phyloP scores from a whole-genome alignment of 306 rosid genomes.

The Prunus kanzakura region DNA sequence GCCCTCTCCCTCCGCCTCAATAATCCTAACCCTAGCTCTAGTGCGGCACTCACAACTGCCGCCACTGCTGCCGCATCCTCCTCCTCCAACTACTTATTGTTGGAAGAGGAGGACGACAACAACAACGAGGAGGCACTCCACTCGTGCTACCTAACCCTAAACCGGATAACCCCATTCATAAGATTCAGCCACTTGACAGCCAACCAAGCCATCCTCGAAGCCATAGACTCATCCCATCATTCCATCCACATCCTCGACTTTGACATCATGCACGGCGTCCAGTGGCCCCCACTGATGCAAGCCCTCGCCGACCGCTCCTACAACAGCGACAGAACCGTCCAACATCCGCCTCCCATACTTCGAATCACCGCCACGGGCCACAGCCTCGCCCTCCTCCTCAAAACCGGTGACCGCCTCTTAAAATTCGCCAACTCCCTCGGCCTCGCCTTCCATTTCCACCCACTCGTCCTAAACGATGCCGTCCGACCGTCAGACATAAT shows the following conservation, averaged over 20 bases:
- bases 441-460: conserved; percentile 46
- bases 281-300: conserved; percentile 66
- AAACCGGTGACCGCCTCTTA: conserved; percentile 49
- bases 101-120: not conserved
- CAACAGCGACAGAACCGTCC: not conserved
- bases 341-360: conserved; percentile 40
- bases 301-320: conserved; percentile 47
- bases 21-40: not conserved
- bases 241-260: conserved; percentile 51
- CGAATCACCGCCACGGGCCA: conserved; percentile 52
- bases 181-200: conserved; percentile 53
- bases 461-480: conserved; percentile 24
- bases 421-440: conserved; percentile 48
- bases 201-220: conserved; percentile 55
- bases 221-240: conserved; percentile 31
- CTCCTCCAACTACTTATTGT: not conserved
- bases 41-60: not conserved
- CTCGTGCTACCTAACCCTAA: conserved; percentile 45
- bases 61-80: not conserved
- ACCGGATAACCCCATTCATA: conserved; percentile 52
- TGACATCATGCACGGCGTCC: conserved; percentile 57
- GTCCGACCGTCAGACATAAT: conserved; percentile 1
- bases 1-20: conserved; percentile 41
- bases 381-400: conserved; percentile 31
- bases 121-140: conserved; percentile 22